Evolutionary conservation across 306 rosid species (phyloP).

Genomic region (Oemleria cerasiformis): DNA sequence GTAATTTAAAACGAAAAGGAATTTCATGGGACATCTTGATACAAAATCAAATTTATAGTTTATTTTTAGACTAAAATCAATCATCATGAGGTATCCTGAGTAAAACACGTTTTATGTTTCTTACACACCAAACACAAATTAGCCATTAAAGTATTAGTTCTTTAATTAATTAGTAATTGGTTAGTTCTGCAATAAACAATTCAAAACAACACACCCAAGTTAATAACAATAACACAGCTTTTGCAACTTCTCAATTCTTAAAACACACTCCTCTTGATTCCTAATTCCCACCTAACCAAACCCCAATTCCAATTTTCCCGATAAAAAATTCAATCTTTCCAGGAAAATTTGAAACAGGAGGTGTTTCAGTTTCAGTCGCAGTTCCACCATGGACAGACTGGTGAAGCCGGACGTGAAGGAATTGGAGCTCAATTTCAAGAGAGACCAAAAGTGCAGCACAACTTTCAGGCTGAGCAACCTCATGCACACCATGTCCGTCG

Average conservation of each 20-base stretch:
- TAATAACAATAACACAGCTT: neutral
- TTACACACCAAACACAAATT: too few species aligned
- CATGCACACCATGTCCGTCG: slow-evolving; percentile 96
- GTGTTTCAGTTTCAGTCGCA: neutral
- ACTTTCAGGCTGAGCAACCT: slow-evolving; percentile 68
- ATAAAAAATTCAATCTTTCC: neutral
- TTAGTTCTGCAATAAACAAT: too few species aligned
- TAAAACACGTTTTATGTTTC: too few species aligned
- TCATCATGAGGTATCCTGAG: too few species aligned
- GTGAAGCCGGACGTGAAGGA: slow-evolving; percentile 75
- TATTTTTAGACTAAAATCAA: too few species aligned
- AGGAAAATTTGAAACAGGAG: neutral
- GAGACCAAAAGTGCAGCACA: slow-evolving; percentile 54
- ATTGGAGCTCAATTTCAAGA: slow-evolving; percentile 50
- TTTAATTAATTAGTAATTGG: too few species aligned
- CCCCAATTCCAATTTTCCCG: neutral
- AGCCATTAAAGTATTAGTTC: too few species aligned
- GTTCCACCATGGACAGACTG: slow-evolving; percentile 68
- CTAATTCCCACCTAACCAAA: neutral
- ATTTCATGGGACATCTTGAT: too few species aligned
- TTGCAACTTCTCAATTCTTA: too few species aligned
- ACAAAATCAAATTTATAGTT: too few species aligned
- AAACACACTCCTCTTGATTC: too few species aligned
- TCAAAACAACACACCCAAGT: neutral
- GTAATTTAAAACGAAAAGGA: too few species aligned